These are phyloP conservation scores for Leishmania aethiopica DNA, from an alignment of 208 protist genomes.

Conservation along the genomic window DNA sequence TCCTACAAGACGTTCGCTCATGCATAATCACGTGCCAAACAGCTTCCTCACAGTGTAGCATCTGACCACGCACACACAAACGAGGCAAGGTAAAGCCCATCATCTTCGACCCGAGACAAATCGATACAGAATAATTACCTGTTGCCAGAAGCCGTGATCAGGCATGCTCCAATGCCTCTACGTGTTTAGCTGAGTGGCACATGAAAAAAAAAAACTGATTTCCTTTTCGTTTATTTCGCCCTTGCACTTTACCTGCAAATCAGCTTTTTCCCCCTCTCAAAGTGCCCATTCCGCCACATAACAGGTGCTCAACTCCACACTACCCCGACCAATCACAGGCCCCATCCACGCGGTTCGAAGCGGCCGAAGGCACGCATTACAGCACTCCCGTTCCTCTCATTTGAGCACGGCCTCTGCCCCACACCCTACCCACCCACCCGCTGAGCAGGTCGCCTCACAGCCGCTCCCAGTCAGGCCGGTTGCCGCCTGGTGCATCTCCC, in stretches of 20 bases:
- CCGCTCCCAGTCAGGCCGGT: not conserved
- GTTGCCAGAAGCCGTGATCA: not conserved
- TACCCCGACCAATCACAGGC: not conserved
- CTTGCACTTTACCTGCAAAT: not conserved
- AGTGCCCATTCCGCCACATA: not conserved
- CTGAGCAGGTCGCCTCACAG: not conserved
- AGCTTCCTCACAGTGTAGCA: not conserved
- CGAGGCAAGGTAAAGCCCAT: not conserved
- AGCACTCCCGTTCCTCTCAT: not conserved
- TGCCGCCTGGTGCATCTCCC: not conserved
- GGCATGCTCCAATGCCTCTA: not conserved
- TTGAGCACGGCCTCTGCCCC: not conserved
- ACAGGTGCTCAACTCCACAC: not conserved
- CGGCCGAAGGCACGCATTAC: not conserved
- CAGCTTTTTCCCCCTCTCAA: not conserved
- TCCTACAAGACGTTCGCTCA: not conserved
- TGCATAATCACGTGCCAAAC: not conserved
- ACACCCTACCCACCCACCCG: not conserved
- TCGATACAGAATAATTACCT: not conserved
- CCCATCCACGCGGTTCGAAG: not conserved
- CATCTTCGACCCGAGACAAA: not conserved
- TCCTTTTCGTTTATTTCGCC: not conserved
- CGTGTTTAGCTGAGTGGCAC: too few relatives aligned
- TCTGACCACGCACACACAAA: not conserved
- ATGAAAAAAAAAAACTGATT: not conserved